These are phyloP conservation scores for Tranzscheliella williamsii DNA, from an alignment of 1,284 basidiomycete genomes.

Conservation along the genomic window DNA sequence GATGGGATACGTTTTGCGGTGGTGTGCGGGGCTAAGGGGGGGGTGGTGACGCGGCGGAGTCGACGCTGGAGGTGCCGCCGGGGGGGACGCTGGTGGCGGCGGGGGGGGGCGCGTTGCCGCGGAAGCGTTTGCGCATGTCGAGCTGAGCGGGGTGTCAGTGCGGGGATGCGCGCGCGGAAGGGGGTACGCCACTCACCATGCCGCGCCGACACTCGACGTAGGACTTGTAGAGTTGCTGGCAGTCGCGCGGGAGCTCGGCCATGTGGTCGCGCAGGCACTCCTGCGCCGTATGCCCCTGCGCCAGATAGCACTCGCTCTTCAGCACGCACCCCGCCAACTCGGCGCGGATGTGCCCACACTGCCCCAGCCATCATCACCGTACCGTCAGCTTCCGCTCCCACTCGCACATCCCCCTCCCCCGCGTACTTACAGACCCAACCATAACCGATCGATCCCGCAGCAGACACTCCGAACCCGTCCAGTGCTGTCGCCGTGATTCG, in stretches of 20 bases:
- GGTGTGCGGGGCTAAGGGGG: no score
- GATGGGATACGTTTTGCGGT: no score
- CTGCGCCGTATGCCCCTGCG: constrained; percentile 31
- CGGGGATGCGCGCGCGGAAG: no score
- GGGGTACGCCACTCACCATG: constrained; percentile 30
- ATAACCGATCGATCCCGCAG: no score
- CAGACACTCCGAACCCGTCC: no score
- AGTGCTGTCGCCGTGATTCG: no score
- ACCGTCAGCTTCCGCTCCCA: no score
- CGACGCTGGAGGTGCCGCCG: constrained; percentile 34
- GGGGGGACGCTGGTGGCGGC: constrained; percentile 25
- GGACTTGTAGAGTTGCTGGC: constrained; percentile 47
- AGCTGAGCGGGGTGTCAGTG: constrained; percentile 15
- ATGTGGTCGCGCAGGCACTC: constrained; percentile 46
- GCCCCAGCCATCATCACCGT: no score
- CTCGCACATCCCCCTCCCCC: no score
- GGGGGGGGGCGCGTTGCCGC: constrained; percentile 41
- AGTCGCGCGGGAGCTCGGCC: constrained; percentile 43
- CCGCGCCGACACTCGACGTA: constrained; percentile 47
- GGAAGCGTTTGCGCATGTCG: constrained; percentile 48
- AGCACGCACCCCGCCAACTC: constrained; percentile 46
- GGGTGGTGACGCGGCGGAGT: constrained; percentile 2
- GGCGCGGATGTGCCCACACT: constrained; percentile 41
- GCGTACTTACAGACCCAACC: background rate
- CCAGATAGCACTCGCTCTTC: constrained; percentile 41